Evolutionary conservation across 257 asterid species (phyloP), one percentile per base, ranked within the genome.

Genomic region (Penstemon eatonii): DNA sequence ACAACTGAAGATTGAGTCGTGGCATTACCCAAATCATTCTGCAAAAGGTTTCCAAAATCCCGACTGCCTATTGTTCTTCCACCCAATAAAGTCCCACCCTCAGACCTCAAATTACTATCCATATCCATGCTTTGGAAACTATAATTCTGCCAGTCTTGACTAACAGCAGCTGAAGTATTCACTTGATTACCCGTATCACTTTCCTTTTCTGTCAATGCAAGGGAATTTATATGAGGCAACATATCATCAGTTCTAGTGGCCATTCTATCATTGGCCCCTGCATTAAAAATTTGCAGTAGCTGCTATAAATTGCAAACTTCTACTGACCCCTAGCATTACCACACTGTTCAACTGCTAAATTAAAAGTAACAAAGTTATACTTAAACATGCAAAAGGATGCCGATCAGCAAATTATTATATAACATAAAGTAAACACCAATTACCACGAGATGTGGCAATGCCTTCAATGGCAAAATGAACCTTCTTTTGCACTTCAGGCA

Each of bases 151-250:
- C 87, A 76, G 42, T 77, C 83, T 72, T 82, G 92, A 69, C 76
- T 74, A 66, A 47, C 75, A 40, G 78, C 84, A 60, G 87, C 76
- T 56, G 84, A 75, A 68, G 81, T 74, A 66, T 85, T 89, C 45
- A 65, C 81, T 60, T 73, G 86, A 77, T 86, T 83, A 73, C 85
- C 82, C 54, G 58, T 79, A 68, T 81, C 91, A 78, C 87, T 68
- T 75, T 83, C 92, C 64, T 66, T 91, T 79, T 89, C 99, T 94
- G 97, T 77, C 78, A 84, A 87, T 84, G 95, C 80, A 88, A 91
- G 89, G 71, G 85, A 89, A 89, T 63, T 81, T 86, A 85, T 70
- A 70, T 90, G 88, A 85, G 95, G 87, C 84, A 84, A 75, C 57
- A 89, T 73, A 81, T 79, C 75, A 79, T 72, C 83, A 63, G 67